Evolutionary conservation across 2,329 filamentous ascomycete species (phyloP), one percentile per base, ranked within the genome.

Genomic region (Paraphaeosphaeria sporulosa): DNA sequence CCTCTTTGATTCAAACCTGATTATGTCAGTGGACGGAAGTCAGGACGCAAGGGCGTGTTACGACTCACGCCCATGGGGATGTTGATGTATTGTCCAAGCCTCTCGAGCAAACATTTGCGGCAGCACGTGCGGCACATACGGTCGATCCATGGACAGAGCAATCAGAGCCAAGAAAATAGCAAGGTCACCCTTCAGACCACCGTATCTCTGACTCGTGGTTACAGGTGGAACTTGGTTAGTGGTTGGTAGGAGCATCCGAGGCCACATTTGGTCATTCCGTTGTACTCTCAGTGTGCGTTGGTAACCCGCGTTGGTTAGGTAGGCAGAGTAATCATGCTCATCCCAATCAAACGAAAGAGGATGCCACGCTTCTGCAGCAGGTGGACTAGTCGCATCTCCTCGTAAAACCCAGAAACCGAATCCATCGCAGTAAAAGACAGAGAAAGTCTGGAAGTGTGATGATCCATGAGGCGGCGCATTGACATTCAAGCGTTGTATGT

Each of bases 141-240:
- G 23, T 3, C 27, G 44, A 2, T 30, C 13, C 21, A 69, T 69
- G 0, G 75, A 70, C 17, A 76, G 65, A 0, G 73, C 73, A 1
- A 75, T 43, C 1, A 78, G 58, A 1, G 67, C 73, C 0, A 78
- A 61, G 43, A 78, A 70, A 8, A 78, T 71, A 0, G 73, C 62
- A 1, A 78, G 54, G 2, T 78, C 75, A 5, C 76, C 75, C 13
- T 48, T 69, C 3, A 78, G 49, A 0, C 66, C 72, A 9, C 73
- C 73, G 23, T 65, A 66, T 9, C 25, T 1, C n/a, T 10, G 32
- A n/a, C 54, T 48, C 12, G 43, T 43, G 7, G 52, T 36, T 9
- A 13, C 25, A 23, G 30, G 17, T 3, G 4, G 23, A 12, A 47
- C 56, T 38, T 74, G 71, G 44, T 76, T 72, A 1, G 65, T 69